Conservation (phyloP, 2,329 filamentous ascomycete species). For the Hymenoscyphus albidus region DNA sequence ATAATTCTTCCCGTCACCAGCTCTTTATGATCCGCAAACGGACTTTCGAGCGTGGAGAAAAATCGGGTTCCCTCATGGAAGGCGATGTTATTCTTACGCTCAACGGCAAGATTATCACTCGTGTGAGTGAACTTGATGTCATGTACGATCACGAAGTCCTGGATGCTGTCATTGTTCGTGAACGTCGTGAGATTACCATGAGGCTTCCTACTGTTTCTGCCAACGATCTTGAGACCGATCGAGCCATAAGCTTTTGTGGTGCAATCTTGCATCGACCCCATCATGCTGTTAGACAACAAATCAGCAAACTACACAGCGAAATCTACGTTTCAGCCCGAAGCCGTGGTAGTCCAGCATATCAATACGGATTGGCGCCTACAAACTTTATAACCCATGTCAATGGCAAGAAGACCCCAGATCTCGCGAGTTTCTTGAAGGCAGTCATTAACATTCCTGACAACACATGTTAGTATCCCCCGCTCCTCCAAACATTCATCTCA, state of each 20-base stretch:
- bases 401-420: slow-evolving; percentile 75
- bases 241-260: slow-evolving; percentile 91
- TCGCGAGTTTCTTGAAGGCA: slow-evolving; percentile 74
- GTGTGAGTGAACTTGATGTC: slow-evolving; percentile 86
- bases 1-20: slow-evolving; percentile 90
- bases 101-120: slow-evolving; percentile 88
- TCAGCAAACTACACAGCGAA: slow-evolving; percentile 92
- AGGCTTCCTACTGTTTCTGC: slow-evolving; percentile 82
- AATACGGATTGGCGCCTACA: slow-evolving; percentile 88
- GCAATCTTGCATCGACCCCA: slow-evolving; percentile 90
- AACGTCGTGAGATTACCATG: slow-evolving; percentile 73
- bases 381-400: slow-evolving; percentile 99
- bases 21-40: slow-evolving; percentile 98
- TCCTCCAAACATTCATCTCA: background rate
- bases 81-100: slow-evolving; percentile 89
- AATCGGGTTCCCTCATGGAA: slow-evolving; percentile 69
- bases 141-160: slow-evolving; percentile 90
- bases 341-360: slow-evolving; percentile 77
- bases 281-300: slow-evolving; percentile 94
- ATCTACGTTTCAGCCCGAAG: slow-evolving; percentile 90
- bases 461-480: slow-evolving; percentile 58
- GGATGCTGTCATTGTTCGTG: slow-evolving; percentile 81
- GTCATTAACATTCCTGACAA: slow-evolving; percentile 91
- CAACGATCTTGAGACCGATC: slow-evolving; percentile 86
- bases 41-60: slow-evolving; percentile 60